Conservation (phyloP, 163 green algal genomes). For the Scenedesmus sp. region DNA sequence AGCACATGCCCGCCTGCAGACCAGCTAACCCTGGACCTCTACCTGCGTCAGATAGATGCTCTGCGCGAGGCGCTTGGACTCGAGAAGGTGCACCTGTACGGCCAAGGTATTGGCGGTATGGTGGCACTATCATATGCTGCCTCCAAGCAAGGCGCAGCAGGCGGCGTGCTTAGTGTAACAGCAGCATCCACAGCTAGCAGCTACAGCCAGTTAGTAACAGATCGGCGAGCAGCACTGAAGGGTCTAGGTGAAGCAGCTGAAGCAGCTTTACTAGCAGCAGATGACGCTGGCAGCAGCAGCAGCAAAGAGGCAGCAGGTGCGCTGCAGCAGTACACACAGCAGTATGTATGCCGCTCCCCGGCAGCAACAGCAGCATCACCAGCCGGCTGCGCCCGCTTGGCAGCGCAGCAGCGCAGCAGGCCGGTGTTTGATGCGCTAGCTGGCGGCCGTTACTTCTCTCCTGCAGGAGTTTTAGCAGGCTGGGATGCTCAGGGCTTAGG, state of each 20-base stretch:
- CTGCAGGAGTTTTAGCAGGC: constrained; percentile 15
- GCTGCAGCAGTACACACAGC: constrained; percentile 17
- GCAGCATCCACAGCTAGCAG: constrained; percentile 11
- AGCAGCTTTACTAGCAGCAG: constrained; percentile 26
- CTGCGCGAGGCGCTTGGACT: not conserved
- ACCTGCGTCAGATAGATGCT: constrained; percentile 41
- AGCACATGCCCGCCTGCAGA: constrained; percentile 19
- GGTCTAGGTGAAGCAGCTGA: not conserved
- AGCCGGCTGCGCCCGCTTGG: constrained; percentile 2
- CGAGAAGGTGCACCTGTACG: constrained; percentile 39
- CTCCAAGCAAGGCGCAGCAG: not conserved
- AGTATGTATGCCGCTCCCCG: constrained; percentile 18
- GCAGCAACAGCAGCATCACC: constrained; percentile 7
- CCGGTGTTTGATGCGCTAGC: constrained; percentile 31
- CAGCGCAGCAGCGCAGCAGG: not conserved
- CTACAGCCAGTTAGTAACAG: constrained; percentile 19
- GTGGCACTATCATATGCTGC: constrained; percentile 29
- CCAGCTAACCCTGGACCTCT: constrained; percentile 6
- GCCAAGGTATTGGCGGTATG: constrained; percentile 39
- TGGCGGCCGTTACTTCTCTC: constrained; percentile 31
- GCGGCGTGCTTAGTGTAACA: constrained; percentile 36
- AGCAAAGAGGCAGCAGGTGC: not conserved
- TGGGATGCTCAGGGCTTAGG: constrained; percentile 18
- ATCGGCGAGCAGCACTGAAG: constrained; percentile 10
- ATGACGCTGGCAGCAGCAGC: constrained; percentile 1